Percentiles rank a stretch among this genome's conserved stretches.
These are phyloP conservation scores for Phytophthora quininea DNA, from an alignment of 352 stramenopile species.

Conservation along the genomic window DNA sequence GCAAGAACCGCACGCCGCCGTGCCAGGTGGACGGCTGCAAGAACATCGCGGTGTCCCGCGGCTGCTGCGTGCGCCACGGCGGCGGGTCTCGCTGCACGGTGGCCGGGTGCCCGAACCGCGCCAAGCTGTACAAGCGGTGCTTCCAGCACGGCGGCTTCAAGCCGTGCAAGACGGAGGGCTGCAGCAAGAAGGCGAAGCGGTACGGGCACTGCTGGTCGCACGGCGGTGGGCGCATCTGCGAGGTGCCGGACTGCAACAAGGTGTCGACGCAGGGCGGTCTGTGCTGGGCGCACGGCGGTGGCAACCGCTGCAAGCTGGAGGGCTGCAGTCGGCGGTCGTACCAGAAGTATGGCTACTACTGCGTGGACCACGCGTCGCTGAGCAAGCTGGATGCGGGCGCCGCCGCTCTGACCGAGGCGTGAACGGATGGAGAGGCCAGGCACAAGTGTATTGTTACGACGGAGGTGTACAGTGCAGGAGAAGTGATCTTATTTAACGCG, in stretches of 20 bases:
- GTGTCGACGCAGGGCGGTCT: conserved; percentile 65
- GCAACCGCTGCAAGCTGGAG: conserved; percentile 63
- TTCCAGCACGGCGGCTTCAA: conserved; percentile 77
- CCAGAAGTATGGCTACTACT: conserved; percentile 74
- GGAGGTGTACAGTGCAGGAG: background rate
- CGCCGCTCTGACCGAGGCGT: background rate
- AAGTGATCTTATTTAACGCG: too few relatives aligned
- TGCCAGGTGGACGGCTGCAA: conserved; percentile 69
- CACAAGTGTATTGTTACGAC: background rate
- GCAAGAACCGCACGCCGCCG: conserved; percentile 54
- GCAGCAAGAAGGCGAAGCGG: conserved; percentile 60
- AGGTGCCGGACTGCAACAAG: conserved; percentile 60
- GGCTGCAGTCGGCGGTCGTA: conserved; percentile 67
- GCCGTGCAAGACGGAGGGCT: conserved; percentile 67
- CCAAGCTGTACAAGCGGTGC: conserved; percentile 71
- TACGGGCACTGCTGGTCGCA: conserved; percentile 71
- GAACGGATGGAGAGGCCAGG: background rate
- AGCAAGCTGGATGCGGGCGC: conserved; percentile 5
- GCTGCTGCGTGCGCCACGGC: conserved; percentile 57
- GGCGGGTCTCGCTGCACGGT: conserved; percentile 53
- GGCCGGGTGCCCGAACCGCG: conserved; percentile 56
- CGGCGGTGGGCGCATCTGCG: conserved; percentile 64
- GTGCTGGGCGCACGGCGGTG: conserved; percentile 73
- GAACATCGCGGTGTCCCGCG: conserved; percentile 60
- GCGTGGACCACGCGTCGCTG: conserved; percentile 50